These are phyloP conservation scores for Artemisia annua DNA, from an alignment of 129 eudicot species.

Conservation along the genomic window DNA sequence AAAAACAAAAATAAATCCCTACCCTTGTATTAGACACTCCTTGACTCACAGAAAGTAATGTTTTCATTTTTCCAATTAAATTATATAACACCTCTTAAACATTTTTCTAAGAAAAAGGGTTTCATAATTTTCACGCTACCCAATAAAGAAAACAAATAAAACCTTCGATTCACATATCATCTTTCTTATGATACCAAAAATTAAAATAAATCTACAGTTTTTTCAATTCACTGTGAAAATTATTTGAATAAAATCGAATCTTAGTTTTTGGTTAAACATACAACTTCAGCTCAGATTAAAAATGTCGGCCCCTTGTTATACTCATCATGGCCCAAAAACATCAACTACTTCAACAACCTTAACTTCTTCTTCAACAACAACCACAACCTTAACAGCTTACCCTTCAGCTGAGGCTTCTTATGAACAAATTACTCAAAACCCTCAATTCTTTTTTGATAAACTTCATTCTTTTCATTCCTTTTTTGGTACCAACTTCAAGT, in stretches of 20 bases:
- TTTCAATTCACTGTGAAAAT: background rate
- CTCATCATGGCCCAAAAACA: constrained; percentile 41
- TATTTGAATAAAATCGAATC: constrained; percentile 29
- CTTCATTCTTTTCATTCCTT: constrained; percentile 59
- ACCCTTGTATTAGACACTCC: too few species aligned
- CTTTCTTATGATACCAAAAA: constrained; percentile 20
- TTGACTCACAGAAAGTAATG: too few species aligned
- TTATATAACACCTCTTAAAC: too few species aligned
- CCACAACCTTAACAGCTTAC: constrained; percentile 32
- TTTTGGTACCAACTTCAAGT: constrained; percentile 73
- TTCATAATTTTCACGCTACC: too few species aligned
- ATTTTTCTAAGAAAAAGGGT: too few species aligned
- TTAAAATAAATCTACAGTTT: constrained; percentile 37
- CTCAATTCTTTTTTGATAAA: constrained; percentile 58
- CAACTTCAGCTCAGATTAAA: constrained; percentile 36
- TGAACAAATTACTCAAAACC: constrained; percentile 52
- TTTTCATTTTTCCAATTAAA: too few species aligned
- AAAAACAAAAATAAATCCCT: too few species aligned
- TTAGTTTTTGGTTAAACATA: constrained; percentile 3
- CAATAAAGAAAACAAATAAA: too few species aligned
- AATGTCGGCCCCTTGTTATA: constrained; percentile 35
- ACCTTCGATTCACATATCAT: background rate
- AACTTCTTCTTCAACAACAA: background rate
- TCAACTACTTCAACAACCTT: constrained; percentile 20
- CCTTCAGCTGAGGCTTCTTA: constrained; percentile 74